phyloP scores from a whole-genome alignment of 306 rosid genomes.

The Glycyrrhiza uralensis region DNA sequence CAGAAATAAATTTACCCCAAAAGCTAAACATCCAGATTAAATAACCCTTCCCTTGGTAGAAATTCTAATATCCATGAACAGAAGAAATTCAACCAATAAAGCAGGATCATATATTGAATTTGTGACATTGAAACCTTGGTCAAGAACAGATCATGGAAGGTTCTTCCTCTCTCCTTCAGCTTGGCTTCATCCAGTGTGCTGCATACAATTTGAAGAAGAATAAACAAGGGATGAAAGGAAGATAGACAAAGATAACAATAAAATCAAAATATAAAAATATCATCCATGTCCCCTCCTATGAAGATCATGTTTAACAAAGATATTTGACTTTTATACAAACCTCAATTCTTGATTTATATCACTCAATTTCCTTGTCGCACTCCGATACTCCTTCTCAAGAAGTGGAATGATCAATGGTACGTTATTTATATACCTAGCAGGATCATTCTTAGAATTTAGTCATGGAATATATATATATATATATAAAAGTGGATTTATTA shows the following conservation, averaged over 20 bases:
- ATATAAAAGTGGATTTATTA: not conserved
- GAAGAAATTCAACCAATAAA: constrained; percentile 12
- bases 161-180: constrained; percentile 93
- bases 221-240: constrained; percentile 5
- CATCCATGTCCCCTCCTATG: not conserved
- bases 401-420: constrained; percentile 92
- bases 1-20: constrained; percentile 14
- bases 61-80: constrained; percentile 6
- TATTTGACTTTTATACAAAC: constrained; percentile 36
- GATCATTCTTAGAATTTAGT: constrained; percentile 30
- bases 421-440: constrained; percentile 82
- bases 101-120: constrained; percentile 10
- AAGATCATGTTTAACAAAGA: not conserved
- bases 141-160: constrained; percentile 87
- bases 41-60: constrained; percentile 4
- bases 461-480: not conserved
- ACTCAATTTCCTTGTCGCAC: constrained; percentile 64
- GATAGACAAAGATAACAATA: not conserved
- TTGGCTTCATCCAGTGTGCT: constrained; percentile 90
- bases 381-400: constrained; percentile 90
- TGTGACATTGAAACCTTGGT: constrained; percentile 67
- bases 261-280: not conserved
- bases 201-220: constrained; percentile 36
- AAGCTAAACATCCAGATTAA: constrained; percentile 6
- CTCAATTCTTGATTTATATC: constrained; percentile 88